Evolutionary conservation across 352 stramenopile species (phyloP).

Genomic region (Pythium biforme): DNA sequence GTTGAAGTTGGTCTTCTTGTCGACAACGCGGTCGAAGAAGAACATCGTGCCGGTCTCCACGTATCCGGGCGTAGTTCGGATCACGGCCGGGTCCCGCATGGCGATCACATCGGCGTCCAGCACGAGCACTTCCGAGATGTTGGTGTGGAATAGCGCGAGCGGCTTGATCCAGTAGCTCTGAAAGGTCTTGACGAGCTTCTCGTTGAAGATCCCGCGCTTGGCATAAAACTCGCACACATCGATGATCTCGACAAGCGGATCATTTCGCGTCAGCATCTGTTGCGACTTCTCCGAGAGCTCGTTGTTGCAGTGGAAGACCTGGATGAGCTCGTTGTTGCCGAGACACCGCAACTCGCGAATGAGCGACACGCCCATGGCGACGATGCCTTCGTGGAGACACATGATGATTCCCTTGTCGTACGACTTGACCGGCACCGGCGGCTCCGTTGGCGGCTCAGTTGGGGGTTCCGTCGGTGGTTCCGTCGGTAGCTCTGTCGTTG

Average conservation of each 20-base stretch:
- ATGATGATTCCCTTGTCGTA: conserved; percentile 36
- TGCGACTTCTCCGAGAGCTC: conserved; percentile 17
- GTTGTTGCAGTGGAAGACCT: conserved; percentile 29
- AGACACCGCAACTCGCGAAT: conserved; percentile 32
- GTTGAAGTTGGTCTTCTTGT: conserved; percentile 54
- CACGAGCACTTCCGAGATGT: conserved; percentile 43
- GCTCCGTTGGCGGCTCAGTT: conserved; percentile 5
- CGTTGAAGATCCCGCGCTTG: conserved; percentile 23
- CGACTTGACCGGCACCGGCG: conserved; percentile 16
- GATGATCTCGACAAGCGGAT: conserved; percentile 40
- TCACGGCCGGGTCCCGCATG: conserved; percentile 39
- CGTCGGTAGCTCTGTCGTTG: conserved; percentile 2
- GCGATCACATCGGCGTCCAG: conserved; percentile 55
- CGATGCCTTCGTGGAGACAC: conserved; percentile 30
- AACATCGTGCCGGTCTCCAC: conserved; percentile 48
- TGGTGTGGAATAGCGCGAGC: conserved; percentile 50
- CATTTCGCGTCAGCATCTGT: conserved; percentile 22
- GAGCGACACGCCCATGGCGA: conserved; percentile 34
- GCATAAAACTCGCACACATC: conserved; percentile 47
- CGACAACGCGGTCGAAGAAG: conserved; percentile 69
- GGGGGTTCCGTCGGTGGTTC: conserved; percentile 1
- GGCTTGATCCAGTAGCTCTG: conserved; percentile 71
- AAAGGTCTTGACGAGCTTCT: conserved; percentile 38
- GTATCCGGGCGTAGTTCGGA: conserved; percentile 45
- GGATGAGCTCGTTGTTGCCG: conserved; percentile 29